Conservation (phyloP, 2,329 filamentous ascomycete genomes). For the Daldinia sp. region DNA sequence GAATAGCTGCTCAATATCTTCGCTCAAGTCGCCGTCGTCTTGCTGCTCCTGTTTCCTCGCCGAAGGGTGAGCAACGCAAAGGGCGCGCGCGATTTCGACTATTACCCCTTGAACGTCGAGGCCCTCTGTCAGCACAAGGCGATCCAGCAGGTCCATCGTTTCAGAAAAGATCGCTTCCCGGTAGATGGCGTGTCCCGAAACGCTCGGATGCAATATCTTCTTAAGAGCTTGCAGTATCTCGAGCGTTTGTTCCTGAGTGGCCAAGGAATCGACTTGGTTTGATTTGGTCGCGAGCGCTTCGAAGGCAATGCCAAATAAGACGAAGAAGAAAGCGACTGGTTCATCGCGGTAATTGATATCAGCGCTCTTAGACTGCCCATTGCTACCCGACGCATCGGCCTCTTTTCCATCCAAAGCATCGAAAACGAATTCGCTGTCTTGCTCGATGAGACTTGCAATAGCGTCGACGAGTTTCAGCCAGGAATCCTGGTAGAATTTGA, state of each 20-base stretch:
- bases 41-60: conserved; percentile 76
- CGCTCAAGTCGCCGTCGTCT: conserved; percentile 84
- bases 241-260: conserved; percentile 81
- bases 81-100: conserved; percentile 89
- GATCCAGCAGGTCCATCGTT: conserved; percentile 94
- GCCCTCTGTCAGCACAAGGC: conserved; percentile 90
- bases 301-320: conserved; percentile 95
- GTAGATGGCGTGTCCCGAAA: conserved; percentile 96
- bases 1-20: conserved; percentile 98
- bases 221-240: conserved; percentile 92
- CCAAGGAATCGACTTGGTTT: conserved; percentile 72
- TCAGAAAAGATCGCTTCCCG: conserved; percentile 96
- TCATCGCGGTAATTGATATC: conserved; percentile 99
- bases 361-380: conserved; percentile 70
- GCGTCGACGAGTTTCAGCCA: conserved; percentile 98
- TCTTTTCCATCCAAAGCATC: conserved; percentile 93
- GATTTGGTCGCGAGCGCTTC: conserved; percentile 91
- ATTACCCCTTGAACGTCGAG: conserved; percentile 91
- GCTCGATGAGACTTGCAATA: conserved; percentile 95
- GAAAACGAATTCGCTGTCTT: conserved; percentile 97
- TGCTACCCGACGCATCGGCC: conserved; percentile 60
- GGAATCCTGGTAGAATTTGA: conserved; percentile 96
- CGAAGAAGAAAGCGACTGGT: conserved; percentile 98
- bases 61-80: conserved; percentile 92
- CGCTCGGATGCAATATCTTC: conserved; percentile 93